phyloP scores from a whole-genome alignment of 495 filamentous ascomycete species.

The Lindgomyces ingoldianus region DNA sequence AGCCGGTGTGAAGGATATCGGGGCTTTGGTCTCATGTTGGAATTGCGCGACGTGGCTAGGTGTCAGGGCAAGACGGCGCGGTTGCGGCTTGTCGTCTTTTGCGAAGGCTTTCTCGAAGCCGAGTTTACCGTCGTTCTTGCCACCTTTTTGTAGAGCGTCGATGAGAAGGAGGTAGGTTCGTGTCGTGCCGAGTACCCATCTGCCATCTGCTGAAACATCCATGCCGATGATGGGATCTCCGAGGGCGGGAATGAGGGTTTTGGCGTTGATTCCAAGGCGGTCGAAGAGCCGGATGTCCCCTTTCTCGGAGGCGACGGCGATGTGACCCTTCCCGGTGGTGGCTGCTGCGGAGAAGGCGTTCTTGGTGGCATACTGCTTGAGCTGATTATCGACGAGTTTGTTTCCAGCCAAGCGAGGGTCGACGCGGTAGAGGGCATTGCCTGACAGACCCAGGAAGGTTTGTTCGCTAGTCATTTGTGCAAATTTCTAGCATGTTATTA shows the following conservation, averaged over 20 bases:
- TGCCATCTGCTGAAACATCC: slow-evolving; percentile 90
- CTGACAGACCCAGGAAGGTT: slow-evolving; percentile 88
- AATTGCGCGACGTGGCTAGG: slow-evolving; percentile 94
- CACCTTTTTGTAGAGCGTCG: slow-evolving; percentile 84
- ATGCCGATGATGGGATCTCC: slow-evolving; percentile 94
- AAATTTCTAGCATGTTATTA: slow-evolving; percentile 67
- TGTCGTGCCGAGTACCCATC: slow-evolving; percentile 93
- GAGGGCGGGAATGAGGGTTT: slow-evolving; percentile 93
- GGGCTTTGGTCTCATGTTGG: slow-evolving; percentile 86
- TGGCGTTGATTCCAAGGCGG: slow-evolving; percentile 92
- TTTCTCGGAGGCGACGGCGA: slow-evolving; percentile 95
- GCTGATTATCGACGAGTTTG: slow-evolving; percentile 87
- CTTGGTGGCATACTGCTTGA: slow-evolving; percentile 95
- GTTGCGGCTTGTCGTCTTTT: slow-evolving; percentile 90
- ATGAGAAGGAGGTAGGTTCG: slow-evolving; percentile 93
- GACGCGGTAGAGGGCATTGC: slow-evolving; percentile 89
- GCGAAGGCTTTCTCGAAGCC: slow-evolving; percentile 93
- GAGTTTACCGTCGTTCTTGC: slow-evolving; percentile 96
- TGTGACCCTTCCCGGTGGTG: slow-evolving; percentile 93
- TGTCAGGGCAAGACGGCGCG: slow-evolving; percentile 81
- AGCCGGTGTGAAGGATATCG: slow-evolving; percentile 83
- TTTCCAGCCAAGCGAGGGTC: slow-evolving; percentile 87
- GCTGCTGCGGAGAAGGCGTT: slow-evolving; percentile 93
- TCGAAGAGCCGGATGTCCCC: slow-evolving; percentile 97
- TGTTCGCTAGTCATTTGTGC: slow-evolving; percentile 95